Conservation (phyloP, 129 eudicot genomes). For the Chrysanthemum lavandulifolium region DNA sequence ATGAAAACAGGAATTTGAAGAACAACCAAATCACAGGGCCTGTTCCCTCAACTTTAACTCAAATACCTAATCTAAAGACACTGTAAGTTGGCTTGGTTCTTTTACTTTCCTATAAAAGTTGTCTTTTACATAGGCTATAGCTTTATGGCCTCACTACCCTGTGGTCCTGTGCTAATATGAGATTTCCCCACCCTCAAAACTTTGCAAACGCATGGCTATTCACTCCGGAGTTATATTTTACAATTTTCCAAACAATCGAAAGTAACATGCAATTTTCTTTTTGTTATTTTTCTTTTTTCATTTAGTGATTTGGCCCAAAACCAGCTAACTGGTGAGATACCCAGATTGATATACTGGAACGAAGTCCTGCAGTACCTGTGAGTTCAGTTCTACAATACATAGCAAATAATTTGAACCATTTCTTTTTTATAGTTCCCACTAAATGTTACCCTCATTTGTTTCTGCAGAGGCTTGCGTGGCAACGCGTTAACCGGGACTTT, state of each 20-base stretch:
- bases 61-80: conserved; percentile 79
- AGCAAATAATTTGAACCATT: not conserved
- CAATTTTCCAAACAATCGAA: not conserved
- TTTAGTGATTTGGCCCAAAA: conserved; percentile 75
- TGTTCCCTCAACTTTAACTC: conserved; percentile 83
- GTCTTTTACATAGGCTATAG: not conserved
- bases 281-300: conserved; percentile 10
- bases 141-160: not conserved
- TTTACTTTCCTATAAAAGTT: not conserved
- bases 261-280: not conserved
- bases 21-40: conserved; percentile 82
- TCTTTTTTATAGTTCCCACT: not conserved
- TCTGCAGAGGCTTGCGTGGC: conserved; percentile 66
- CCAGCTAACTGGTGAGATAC: conserved; percentile 75
- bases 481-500: conserved; percentile 69
- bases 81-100: conserved; percentile 45
- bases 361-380: conserved; percentile 87
- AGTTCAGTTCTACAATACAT: conserved; percentile 36
- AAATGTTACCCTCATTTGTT: not conserved
- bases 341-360: conserved; percentile 85
- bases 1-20: conserved; percentile 60
- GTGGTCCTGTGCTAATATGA: not conserved
- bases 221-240: not conserved
- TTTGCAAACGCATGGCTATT: not conserved
- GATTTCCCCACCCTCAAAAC: not conserved